Conservation (phyloP, 257 asterid genomes). For the Fraxinus cuspidata region DNA sequence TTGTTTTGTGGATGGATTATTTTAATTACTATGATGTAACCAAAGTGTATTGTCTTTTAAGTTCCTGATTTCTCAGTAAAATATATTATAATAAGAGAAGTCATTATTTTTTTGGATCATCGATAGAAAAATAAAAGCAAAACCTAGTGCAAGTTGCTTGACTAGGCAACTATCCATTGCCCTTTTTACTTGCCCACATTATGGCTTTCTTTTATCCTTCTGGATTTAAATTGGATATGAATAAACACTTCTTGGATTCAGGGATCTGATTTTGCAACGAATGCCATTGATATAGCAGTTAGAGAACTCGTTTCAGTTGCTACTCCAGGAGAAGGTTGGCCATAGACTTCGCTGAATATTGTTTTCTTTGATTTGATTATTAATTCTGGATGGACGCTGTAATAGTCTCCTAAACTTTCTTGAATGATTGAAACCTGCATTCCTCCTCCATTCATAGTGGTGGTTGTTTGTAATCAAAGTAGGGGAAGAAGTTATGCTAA, state of each 20-base stretch:
- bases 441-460: neutral
- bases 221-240: neutral
- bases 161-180: neutral
- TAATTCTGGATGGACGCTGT: neutral
- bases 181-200: neutral
- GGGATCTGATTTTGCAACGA: constrained; percentile 60
- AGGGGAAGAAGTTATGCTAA: neutral
- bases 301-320: constrained; percentile 70
- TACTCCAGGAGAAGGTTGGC: constrained; percentile 67
- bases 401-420: neutral
- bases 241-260: constrained; percentile 31
- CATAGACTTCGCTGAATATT: constrained; percentile 6
- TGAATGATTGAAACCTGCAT: neutral
- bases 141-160: neutral
- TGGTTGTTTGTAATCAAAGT: neutral
- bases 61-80: neutral
- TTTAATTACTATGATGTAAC: neutral
- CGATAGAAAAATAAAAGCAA: neutral
- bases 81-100: neutral
- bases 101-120: neutral
- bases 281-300: constrained; percentile 65
- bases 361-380: constrained; percentile 17
- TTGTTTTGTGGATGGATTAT: neutral
- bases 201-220: neutral
- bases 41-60: neutral